Evolutionary conservation across 495 filamentous ascomycete genomes (phyloP).

Genomic region (Lophiotrema nucula): DNA sequence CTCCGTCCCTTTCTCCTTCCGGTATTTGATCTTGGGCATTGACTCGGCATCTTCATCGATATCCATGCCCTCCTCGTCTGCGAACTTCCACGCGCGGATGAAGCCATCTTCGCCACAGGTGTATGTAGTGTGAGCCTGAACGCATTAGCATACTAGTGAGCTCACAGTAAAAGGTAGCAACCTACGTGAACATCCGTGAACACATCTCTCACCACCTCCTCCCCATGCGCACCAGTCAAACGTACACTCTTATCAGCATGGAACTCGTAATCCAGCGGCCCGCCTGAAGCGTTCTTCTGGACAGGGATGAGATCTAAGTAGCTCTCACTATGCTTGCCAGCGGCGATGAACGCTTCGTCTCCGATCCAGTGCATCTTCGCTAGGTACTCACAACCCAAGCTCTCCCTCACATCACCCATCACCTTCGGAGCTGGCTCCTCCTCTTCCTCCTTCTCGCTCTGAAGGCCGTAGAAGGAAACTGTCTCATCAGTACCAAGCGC

Average conservation of each 20-base stretch:
- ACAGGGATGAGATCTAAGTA: slow-evolving; percentile 41
- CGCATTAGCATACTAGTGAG: neutral
- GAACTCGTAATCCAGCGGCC: slow-evolving; percentile 56
- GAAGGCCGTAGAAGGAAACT: slow-evolving; percentile 72
- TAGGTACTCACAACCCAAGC: slow-evolving; percentile 77
- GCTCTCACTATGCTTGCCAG: slow-evolving; percentile 52
- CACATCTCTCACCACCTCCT: slow-evolving; percentile 79
- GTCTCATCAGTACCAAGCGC: slow-evolving; percentile 67
- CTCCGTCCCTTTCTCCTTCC: slow-evolving; percentile 15
- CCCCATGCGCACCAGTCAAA: slow-evolving; percentile 72
- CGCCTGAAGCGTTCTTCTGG: slow-evolving; percentile 36
- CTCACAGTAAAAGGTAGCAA: neutral
- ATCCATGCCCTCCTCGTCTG: slow-evolving; percentile 21
- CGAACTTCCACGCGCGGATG: slow-evolving; percentile 37
- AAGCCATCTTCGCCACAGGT: slow-evolving; percentile 44
- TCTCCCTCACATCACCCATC: slow-evolving; percentile 73
- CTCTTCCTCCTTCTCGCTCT: slow-evolving; percentile 55
- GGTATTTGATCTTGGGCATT: neutral
- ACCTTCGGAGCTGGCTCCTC: slow-evolving; percentile 54
- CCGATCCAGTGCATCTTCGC: slow-evolving; percentile 64
- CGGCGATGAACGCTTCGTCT: slow-evolving; percentile 59
- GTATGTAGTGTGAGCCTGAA: slow-evolving; percentile 29
- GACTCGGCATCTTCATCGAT: slow-evolving; percentile 4
- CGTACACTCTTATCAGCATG: slow-evolving; percentile 61
- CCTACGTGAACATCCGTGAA: slow-evolving; percentile 67